Evolutionary conservation across 768 basidiomycete species (phyloP).

Genomic region (Collybiopsis luxurians): DNA sequence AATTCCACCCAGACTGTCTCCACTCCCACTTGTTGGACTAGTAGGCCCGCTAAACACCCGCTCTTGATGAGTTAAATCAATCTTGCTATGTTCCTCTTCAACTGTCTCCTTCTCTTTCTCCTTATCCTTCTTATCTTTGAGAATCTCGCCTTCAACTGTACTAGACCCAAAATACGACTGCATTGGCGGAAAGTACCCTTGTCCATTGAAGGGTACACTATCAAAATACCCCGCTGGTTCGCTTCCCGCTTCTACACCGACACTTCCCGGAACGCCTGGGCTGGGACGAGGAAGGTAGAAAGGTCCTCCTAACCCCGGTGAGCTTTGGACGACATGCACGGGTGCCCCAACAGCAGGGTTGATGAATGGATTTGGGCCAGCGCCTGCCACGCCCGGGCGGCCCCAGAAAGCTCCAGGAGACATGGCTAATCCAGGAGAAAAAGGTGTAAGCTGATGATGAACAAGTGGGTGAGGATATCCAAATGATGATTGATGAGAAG

Average conservation of each 20-base stretch:
- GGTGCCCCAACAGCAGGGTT: slow-evolving; percentile 67
- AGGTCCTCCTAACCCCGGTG: slow-evolving; percentile 8
- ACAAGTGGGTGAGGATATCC: slow-evolving; percentile 5
- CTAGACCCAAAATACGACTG: slow-evolving; percentile 7
- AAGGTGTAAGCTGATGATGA: slow-evolving; percentile 26
- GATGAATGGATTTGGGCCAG: slow-evolving; percentile 35
- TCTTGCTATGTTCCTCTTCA: slow-evolving; percentile 8
- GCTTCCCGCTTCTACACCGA: slow-evolving; percentile 23
- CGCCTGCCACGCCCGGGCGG: slow-evolving; percentile 39
- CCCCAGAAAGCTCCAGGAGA: slow-evolving; percentile 77
- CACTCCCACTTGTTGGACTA: not conserved
- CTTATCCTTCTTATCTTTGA: slow-evolving; percentile 19
- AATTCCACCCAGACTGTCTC: not conserved
- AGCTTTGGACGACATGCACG: slow-evolving; percentile 26
- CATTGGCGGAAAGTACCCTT: slow-evolving; percentile 35
- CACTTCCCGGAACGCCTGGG: slow-evolving; percentile 23
- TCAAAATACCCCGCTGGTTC: slow-evolving; percentile 45
- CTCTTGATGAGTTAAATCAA: slow-evolving; percentile 7
- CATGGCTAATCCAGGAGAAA: slow-evolving; percentile 74
- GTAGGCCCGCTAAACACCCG: not conserved
- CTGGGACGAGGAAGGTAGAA: slow-evolving; percentile 6
- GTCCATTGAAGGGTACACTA: slow-evolving; percentile 11
- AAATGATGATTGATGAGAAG: slow-evolving; percentile 12
- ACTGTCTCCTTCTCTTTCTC: slow-evolving; percentile 5
- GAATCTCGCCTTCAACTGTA: slow-evolving; percentile 32